Evolutionary conservation across 2,329 filamentous ascomycete genomes (phyloP).

Genomic region (Ceratocystis papillata): DNA sequence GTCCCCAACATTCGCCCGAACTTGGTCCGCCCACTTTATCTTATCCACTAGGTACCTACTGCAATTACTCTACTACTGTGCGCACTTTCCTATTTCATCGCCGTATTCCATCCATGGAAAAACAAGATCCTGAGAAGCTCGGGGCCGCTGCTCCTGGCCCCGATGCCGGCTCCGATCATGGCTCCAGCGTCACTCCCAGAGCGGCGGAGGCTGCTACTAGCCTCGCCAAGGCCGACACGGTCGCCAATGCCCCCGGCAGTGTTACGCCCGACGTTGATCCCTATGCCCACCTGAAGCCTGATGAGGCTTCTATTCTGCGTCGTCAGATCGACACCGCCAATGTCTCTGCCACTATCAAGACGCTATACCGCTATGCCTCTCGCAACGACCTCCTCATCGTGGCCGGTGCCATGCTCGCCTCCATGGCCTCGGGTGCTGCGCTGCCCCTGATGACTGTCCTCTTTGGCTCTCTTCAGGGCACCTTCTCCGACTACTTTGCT

Average conservation of each 20-base stretch:
- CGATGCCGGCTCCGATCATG: background rate
- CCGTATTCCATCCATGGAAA: background rate
- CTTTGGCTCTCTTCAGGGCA: conserved; percentile 64
- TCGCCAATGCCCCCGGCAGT: background rate
- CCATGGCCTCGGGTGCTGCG: conserved; percentile 62
- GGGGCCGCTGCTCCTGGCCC: conserved; percentile 3
- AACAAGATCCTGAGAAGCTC: conserved; percentile 7
- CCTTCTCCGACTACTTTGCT: conserved; percentile 56
- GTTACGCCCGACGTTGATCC: conserved; percentile 35
- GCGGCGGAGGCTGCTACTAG: background rate
- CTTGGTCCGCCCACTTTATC: background rate
- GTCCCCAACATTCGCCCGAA: background rate
- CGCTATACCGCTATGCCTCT: conserved; percentile 61
- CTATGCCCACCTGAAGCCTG: conserved; percentile 50
- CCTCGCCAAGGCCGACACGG: background rate
- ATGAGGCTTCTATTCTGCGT: conserved; percentile 57
- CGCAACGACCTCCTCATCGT: conserved; percentile 55
- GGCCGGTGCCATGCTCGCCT: conserved; percentile 47
- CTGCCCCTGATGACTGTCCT: conserved; percentile 72
- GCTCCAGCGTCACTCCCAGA: background rate
- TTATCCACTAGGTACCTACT: background rate
- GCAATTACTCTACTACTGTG: background rate
- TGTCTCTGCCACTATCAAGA: conserved; percentile 52
- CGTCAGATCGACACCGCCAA: conserved; percentile 56
- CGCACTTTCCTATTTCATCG: background rate